phyloP scores from a whole-genome alignment of 164 flowering plant genomes.

The Tinospora cordifolia region DNA sequence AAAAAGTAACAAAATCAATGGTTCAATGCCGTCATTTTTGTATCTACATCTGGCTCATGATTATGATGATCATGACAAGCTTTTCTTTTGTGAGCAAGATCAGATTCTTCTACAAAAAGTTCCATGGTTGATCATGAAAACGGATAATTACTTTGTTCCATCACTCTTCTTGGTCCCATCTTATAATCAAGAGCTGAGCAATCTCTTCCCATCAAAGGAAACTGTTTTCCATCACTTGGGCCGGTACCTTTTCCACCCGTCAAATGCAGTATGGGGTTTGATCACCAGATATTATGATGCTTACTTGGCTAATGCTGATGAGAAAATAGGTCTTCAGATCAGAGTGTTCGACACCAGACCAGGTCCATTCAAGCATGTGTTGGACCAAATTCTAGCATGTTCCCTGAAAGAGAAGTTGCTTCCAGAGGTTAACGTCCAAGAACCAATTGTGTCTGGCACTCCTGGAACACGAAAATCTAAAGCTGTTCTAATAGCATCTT shows the following conservation, averaged over 20 bases:
- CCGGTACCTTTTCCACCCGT: slow-evolving; percentile 72
- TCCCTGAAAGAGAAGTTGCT: slow-evolving; percentile 51
- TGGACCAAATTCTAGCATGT: slow-evolving; percentile 69
- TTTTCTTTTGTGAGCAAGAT: slow-evolving; percentile 76
- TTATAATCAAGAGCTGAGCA: slow-evolving; percentile 47
- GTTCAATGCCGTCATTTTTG: slow-evolving; percentile 27
- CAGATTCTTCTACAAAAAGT: slow-evolving; percentile 45
- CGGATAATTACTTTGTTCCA: slow-evolving; percentile 72
- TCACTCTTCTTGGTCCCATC: slow-evolving; percentile 74
- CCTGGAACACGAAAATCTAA: slow-evolving; percentile 27
- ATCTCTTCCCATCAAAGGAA: slow-evolving; percentile 63
- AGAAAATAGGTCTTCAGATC: slow-evolving; percentile 67
- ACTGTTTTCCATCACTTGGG: slow-evolving; percentile 76
- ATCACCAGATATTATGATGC: slow-evolving; percentile 67
- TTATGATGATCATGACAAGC: slow-evolving; percentile 66
- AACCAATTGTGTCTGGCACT: slow-evolving; percentile 14
- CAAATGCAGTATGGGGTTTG: slow-evolving; percentile 76
- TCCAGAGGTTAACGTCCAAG: slow-evolving; percentile 33
- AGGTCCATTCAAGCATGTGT: slow-evolving; percentile 62
- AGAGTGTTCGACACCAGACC: slow-evolving; percentile 50
- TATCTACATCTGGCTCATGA: slow-evolving; percentile 73
- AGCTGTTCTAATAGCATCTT: slow-evolving; percentile 63
- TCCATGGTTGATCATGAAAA: slow-evolving; percentile 67
- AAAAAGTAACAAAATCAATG: slow-evolving; percentile 24
- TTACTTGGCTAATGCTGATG: slow-evolving; percentile 72